These are phyloP conservation scores for Lipomyces yamanashiensis DNA, from an alignment of 805 yeast genomes.

Conservation along the genomic window DNA sequence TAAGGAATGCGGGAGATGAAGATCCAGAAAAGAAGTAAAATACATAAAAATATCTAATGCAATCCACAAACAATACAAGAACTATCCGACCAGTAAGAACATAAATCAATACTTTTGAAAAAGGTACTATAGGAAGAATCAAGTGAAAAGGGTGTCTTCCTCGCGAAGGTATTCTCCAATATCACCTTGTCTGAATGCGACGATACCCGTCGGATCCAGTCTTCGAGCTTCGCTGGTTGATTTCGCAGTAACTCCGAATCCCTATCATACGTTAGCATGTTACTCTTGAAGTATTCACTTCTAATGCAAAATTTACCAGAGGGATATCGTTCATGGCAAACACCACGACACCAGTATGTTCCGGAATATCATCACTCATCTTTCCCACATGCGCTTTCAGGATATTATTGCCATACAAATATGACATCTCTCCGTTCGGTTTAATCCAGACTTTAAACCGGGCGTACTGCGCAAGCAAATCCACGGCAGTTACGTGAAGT, in stretches of 20 bases:
- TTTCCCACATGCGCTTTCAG: slow-evolving; percentile 95
- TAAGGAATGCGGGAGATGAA: no score
- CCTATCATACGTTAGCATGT: slow-evolving; percentile 45
- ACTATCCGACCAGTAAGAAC: no score
- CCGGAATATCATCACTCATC: slow-evolving; percentile 97
- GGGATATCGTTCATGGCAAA: slow-evolving; percentile 90
- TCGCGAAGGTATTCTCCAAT: slow-evolving; percentile 98
- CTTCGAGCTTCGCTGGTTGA: slow-evolving; percentile 85
- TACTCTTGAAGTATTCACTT: not conserved
- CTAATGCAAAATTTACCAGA: slow-evolving; percentile 44
- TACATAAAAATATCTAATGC: no score
- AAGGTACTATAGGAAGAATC: no score
- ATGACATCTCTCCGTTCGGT: slow-evolving; percentile 98
- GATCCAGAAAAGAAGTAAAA: not conserved
- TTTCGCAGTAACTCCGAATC: slow-evolving; percentile 94
- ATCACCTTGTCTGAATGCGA: slow-evolving; percentile 95
- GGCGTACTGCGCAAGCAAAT: slow-evolving; percentile 82
- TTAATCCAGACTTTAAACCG: slow-evolving; percentile 96
- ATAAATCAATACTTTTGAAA: no score
- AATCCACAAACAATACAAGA: not conserved
- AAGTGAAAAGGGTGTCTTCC: slow-evolving; percentile 83
- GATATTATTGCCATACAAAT: slow-evolving; percentile 92
- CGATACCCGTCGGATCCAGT: slow-evolving; percentile 91
- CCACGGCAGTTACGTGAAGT: slow-evolving; percentile 89
- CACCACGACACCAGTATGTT: slow-evolving; percentile 93